Conservation (phyloP, 2,329 filamentous ascomycete genomes). For the Atkinsonella texensis region DNA sequence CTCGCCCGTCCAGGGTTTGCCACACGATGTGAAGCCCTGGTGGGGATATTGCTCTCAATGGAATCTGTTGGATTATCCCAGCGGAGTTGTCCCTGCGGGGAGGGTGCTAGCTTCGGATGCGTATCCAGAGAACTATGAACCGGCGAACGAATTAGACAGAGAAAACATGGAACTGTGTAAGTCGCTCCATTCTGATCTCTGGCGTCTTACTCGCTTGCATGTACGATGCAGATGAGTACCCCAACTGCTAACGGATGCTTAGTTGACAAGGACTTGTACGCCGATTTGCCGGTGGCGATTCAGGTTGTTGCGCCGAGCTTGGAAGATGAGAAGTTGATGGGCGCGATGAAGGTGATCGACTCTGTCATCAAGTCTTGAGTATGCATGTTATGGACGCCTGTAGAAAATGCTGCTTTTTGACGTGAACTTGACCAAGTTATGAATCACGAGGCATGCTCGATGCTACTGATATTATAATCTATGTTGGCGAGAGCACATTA, state of each 20-base stretch:
- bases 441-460: too few relatives aligned
- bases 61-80: constrained; percentile 58
- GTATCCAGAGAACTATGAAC: constrained; percentile 7
- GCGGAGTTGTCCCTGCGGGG: constrained; percentile 10
- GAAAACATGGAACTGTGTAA: constrained; percentile 10
- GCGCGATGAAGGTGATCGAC: constrained; percentile 10
- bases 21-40: constrained; percentile 32
- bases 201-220: too few relatives aligned
- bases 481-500: too few relatives aligned
- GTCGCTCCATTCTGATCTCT: not conserved
- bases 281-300: constrained; percentile 10
- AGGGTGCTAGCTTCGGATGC: constrained; percentile 8
- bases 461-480: too few relatives aligned
- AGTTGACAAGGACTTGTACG: constrained; percentile 9
- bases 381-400: not conserved
- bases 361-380: not conserved
- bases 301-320: constrained; percentile 10
- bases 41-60: constrained; percentile 57
- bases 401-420: not conserved
- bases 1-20: constrained; percentile 35
- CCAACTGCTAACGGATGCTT: not conserved
- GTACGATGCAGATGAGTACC: too few relatives aligned
- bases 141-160: constrained; percentile 8
- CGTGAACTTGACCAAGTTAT: too few relatives aligned
- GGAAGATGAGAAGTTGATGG: constrained; percentile 11